phyloP scores from a whole-genome alignment of 1,284 basidiomycete species.

The Neonothopanus nambi region DNA sequence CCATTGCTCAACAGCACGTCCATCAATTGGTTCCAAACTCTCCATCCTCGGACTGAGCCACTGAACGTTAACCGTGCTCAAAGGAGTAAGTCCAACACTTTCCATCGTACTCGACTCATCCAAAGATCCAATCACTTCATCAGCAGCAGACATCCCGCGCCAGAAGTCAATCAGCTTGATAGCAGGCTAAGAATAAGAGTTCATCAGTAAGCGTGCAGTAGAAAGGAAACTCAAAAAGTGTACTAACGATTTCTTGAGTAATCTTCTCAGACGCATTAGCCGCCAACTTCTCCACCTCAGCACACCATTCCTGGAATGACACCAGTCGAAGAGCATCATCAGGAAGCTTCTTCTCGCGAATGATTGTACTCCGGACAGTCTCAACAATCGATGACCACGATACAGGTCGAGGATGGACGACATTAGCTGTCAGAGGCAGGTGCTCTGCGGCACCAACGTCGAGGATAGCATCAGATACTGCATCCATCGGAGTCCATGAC shows the following conservation, averaged over 20 bases:
- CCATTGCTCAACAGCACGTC: neutral
- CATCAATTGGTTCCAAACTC: neutral
- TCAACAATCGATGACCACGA: slow-evolving; percentile 25
- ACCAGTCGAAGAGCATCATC: slow-evolving; percentile 21
- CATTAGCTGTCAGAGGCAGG: slow-evolving; percentile 22
- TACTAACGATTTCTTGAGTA: slow-evolving; percentile 9
- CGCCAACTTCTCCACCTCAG: slow-evolving; percentile 17
- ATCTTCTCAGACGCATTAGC: neutral
- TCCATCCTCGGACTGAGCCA: neutral
- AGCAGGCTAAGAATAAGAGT: neutral
- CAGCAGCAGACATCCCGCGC: neutral
- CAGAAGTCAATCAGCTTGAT: slow-evolving; percentile 6
- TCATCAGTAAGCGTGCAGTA: neutral
- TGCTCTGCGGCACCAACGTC: slow-evolving; percentile 17
- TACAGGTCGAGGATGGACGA: slow-evolving; percentile 29
- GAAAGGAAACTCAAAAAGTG: neutral
- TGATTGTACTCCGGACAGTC: slow-evolving; percentile 18
- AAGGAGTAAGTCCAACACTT: slow-evolving; percentile 3
- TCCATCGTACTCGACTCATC: neutral
- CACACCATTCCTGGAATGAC: slow-evolving; percentile 26
- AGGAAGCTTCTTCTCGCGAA: slow-evolving; percentile 6
- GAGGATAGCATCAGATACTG: slow-evolving; percentile 24
- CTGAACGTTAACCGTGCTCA: slow-evolving; percentile 4
- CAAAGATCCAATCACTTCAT: neutral
- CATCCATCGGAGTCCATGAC: slow-evolving; percentile 30